Base-by-base conservation (phyloP, 1,284 basidiomycete genomes). In the Marasmius sp. region DNA sequence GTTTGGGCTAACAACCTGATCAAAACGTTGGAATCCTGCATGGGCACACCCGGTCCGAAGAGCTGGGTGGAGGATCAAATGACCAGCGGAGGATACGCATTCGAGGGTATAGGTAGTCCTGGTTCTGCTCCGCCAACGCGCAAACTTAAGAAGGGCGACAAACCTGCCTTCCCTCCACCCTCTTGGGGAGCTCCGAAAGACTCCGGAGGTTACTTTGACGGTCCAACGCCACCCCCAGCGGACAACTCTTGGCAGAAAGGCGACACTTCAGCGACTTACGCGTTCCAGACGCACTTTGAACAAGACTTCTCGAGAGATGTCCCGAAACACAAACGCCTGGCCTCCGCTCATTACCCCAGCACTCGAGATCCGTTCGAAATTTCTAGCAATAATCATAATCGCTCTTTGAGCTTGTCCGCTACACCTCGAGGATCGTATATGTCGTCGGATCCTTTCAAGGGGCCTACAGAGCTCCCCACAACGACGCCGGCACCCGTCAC, bases 1-100 rank as follows among this genome's bases (percentile, higher is more conserved):
- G 77, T 84, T 2, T 97, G 93, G 92, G 89, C 94, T 0, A 75
- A 81, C 47, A 72, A 81, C 2, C 82, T 98, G 41, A 87, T 93
- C 64, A 83, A 85, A 61, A 89, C 89, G 1, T 80, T 98, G 22
- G 87, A 93, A 61, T 74, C 82, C 14, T 89, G 87, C 67, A 93
- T 91, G 3, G 86, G 88, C 20, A 72, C 89, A 68, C 89, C 91
- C 0, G 88, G 87, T 8, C 81, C 79, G 52, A 81, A 86, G 39
- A 77, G 77, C 53, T 95, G 92, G 93, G 74, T 91, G 45, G 92
- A 55, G 65, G 71, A 22, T 12, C 22, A 51, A 72, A 72, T 64
- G 77, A 73, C 62, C 72, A 73, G 64, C 45, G 64, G 12, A 27
- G 76, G 77, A 11, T 93, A 93, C 72, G 79, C 79, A 16, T 93